These are phyloP conservation scores for Myriosclerotinia scirpicola DNA, from an alignment of 2,329 filamentous ascomycete species.

Conservation along the genomic window DNA sequence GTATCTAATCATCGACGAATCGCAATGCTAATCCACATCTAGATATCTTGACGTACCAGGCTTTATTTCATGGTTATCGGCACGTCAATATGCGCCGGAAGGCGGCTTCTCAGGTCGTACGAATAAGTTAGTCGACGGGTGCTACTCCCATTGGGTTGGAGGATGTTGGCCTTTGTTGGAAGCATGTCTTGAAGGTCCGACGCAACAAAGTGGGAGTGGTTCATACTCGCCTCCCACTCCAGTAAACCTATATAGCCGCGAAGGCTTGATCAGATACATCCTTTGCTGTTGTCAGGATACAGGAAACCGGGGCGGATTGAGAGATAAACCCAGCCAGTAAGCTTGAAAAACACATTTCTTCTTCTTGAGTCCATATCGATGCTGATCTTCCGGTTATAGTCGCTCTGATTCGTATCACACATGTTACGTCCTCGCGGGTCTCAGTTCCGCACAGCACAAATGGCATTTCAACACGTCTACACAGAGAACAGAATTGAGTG, in stretches of 20 bases:
- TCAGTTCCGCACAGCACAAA: constrained; percentile 78
- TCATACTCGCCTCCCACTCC: constrained; percentile 27
- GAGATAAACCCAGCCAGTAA: constrained; percentile 91
- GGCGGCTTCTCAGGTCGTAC: constrained; percentile 91
- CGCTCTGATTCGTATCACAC: constrained; percentile 87
- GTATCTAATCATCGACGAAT: constrained; percentile 19
- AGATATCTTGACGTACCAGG: constrained; percentile 75
- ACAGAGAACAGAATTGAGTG: constrained; percentile 42
- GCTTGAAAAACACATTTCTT: constrained; percentile 41
- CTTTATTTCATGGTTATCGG: constrained; percentile 83
- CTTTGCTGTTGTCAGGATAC: constrained; percentile 82
- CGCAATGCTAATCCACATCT: constrained; percentile 31
- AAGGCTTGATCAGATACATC: constrained; percentile 86
- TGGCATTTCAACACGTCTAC: constrained; percentile 48
- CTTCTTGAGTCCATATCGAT: constrained; percentile 25
- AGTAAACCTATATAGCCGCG: constrained; percentile 70
- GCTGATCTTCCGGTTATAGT: constrained; percentile 46
- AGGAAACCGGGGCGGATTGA: constrained; percentile 70
- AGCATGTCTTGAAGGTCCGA: constrained; percentile 62
- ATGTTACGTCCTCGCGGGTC: constrained; percentile 83
- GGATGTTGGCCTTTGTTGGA: constrained; percentile 92
- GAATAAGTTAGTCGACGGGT: constrained; percentile 97
- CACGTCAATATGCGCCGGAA: constrained; percentile 85
- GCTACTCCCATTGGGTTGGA: constrained; percentile 97
- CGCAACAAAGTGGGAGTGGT: constrained; percentile 2